phyloP scores from a whole-genome alignment of 2,329 filamentous ascomycete genomes.

The Aspergillus alliaceus region DNA sequence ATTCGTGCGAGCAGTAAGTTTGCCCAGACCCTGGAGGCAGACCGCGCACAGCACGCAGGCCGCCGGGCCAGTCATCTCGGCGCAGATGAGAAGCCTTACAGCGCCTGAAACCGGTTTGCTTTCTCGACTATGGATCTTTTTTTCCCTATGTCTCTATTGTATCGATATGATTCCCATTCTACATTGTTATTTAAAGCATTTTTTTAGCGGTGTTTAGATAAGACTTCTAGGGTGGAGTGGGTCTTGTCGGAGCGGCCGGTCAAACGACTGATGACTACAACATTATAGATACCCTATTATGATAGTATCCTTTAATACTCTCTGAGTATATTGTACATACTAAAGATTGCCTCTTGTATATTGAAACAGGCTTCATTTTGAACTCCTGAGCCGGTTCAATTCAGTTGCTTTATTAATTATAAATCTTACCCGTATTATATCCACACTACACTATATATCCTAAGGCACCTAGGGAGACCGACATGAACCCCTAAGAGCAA shows the following conservation, averaged over 20 bases:
- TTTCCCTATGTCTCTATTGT: neutral
- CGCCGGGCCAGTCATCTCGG: constrained; percentile 19
- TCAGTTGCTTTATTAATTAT: too few species aligned
- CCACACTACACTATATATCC: too few species aligned
- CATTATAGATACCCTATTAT: neutral
- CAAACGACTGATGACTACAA: neutral
- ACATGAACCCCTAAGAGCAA: too few species aligned
- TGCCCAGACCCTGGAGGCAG: constrained; percentile 43
- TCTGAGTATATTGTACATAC: neutral
- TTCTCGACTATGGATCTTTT: neutral
- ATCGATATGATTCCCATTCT: neutral
- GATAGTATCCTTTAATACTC: neutral
- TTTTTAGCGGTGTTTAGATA: neutral
- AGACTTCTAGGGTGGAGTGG: neutral
- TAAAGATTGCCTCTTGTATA: neutral
- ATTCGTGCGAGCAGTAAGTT: constrained; percentile 55
- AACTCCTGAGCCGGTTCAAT: too few species aligned
- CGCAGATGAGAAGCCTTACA: constrained; percentile 12
- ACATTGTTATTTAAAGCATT: neutral
- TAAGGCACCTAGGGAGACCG: too few species aligned
- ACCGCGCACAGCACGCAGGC: constrained; percentile 18
- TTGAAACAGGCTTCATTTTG: too few species aligned
- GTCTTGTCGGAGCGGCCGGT: neutral
- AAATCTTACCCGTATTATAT: too few species aligned
- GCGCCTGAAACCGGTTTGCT: neutral